Evolutionary conservation across 345 rosid species (phyloP).

Genomic region (Sisymbrium irio): DNA sequence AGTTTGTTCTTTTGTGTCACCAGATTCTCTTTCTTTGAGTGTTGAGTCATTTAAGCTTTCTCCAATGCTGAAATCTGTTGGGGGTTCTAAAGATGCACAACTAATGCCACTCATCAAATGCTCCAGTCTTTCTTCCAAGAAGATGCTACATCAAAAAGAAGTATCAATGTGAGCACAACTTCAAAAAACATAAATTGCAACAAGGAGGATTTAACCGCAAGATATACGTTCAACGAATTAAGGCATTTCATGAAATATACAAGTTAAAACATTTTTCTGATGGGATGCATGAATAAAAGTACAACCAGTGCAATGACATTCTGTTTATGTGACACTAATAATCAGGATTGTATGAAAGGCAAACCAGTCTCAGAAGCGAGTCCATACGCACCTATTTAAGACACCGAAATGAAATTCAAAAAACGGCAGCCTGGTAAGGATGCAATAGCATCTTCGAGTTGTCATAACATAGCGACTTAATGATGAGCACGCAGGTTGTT

Average conservation of each 20-base stretch:
- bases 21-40: constrained; percentile 31
- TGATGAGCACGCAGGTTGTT: constrained; percentile 54
- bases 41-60: constrained; percentile 35
- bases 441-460: constrained; percentile 94
- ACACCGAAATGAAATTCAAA: constrained; percentile 92
- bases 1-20: constrained; percentile 31
- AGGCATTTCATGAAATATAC: neutral
- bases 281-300: neutral
- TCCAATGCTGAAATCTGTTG: constrained; percentile 31
- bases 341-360: neutral
- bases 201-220: neutral
- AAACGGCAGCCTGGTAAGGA: constrained; percentile 91
- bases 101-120: constrained; percentile 62
- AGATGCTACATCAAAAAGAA: constrained; percentile 55
- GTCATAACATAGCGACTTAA: constrained; percentile 72
- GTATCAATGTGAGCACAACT: constrained; percentile 19
- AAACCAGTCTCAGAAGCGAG: neutral
- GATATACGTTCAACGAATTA: neutral
- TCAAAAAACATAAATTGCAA: neutral
- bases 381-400: constrained; percentile 58
- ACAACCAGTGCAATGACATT: neutral
- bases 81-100: constrained; percentile 50
- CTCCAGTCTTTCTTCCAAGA: constrained; percentile 88
- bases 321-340: neutral
- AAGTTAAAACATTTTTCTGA: neutral